Conservation (phyloP, 305 asterid genomes). For the Fraxinus ornus region DNA sequence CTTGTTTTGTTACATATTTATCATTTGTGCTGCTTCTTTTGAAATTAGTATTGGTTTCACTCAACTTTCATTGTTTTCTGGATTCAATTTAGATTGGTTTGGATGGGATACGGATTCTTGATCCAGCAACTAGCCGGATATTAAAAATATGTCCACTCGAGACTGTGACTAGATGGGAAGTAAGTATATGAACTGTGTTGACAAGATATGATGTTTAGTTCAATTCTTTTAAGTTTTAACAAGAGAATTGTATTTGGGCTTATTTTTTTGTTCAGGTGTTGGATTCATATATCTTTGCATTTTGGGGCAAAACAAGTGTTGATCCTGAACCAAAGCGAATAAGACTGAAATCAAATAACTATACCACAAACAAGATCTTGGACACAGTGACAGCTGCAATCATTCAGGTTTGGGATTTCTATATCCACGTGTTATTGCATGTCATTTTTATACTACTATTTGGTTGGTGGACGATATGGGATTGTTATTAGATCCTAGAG, state of each 20-base stretch:
- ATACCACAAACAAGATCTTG: slow-evolving; percentile 75
- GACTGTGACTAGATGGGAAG: slow-evolving; percentile 71
- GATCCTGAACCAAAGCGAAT: slow-evolving; percentile 68
- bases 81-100: slow-evolving; percentile 63
- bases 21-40: slow-evolving; percentile 10
- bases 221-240: background rate
- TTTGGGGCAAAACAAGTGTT: slow-evolving; percentile 75
- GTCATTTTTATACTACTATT: background rate
- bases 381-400: slow-evolving; percentile 84
- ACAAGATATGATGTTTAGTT: background rate
- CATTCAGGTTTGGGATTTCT: slow-evolving; percentile 67
- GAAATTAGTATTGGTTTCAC: background rate
- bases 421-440: background rate
- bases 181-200: slow-evolving; percentile 29
- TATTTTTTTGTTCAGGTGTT: slow-evolving; percentile 47
- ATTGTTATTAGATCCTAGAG: slow-evolving; percentile 10
- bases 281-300: slow-evolving; percentile 77
- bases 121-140: slow-evolving; percentile 62
- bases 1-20: background rate
- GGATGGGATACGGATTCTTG: slow-evolving; percentile 79
- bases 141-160: slow-evolving; percentile 68
- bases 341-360: slow-evolving; percentile 77
- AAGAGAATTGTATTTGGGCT: slow-evolving; percentile 2
- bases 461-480: background rate
- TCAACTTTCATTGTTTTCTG: slow-evolving; percentile 1